Percentiles rank a stretch among this genome's conserved stretches.
Conservation (phyloP, 257 asterid genomes). For the Verbena officinalis region DNA sequence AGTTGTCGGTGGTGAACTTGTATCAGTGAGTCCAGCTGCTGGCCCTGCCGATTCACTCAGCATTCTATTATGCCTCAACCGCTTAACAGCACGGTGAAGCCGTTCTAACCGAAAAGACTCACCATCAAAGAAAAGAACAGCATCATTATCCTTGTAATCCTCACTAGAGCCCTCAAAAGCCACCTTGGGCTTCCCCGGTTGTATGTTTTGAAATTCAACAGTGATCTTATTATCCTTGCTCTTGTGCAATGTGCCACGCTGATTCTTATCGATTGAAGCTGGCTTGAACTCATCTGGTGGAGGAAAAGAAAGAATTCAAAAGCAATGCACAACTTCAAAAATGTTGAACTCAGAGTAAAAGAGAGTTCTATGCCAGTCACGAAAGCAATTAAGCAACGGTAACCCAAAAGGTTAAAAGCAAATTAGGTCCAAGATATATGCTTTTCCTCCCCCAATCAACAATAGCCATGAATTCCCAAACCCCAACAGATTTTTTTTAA, state of each 20-base stretch:
- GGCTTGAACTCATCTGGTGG: slow-evolving; percentile 95
- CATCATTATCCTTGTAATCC: slow-evolving; percentile 94
- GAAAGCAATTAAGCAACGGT: background rate
- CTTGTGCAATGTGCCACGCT: slow-evolving; percentile 84
- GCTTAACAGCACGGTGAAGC: slow-evolving; percentile 88
- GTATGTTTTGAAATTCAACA: slow-evolving; percentile 86
- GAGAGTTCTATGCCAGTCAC: background rate
- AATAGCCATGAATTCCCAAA: too few relatives aligned
- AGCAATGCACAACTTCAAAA: slow-evolving; percentile 13
- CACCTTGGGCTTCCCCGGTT: slow-evolving; percentile 88
- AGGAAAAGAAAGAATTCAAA: background rate
- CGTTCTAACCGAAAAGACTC: slow-evolving; percentile 81
- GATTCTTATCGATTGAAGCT: slow-evolving; percentile 92
- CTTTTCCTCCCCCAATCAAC: background rate
- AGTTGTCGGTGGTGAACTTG: slow-evolving; percentile 64
- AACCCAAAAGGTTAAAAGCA: background rate
- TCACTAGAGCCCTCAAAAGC: slow-evolving; percentile 87
- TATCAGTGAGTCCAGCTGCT: slow-evolving; percentile 44
- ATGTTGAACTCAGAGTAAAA: background rate
- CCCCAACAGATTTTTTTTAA: too few relatives aligned
- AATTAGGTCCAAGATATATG: background rate
- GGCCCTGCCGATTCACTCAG: slow-evolving; percentile 69
- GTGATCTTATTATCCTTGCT: slow-evolving; percentile 83
- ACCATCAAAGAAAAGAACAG: slow-evolving; percentile 91
- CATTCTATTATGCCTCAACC: slow-evolving; percentile 78